Percentiles rank a stretch among this genome's conserved stretches.
Evolutionary conservation across 2,329 filamentous ascomycete species (phyloP).

Genomic region (Annulohypoxylon truncatum): DNA sequence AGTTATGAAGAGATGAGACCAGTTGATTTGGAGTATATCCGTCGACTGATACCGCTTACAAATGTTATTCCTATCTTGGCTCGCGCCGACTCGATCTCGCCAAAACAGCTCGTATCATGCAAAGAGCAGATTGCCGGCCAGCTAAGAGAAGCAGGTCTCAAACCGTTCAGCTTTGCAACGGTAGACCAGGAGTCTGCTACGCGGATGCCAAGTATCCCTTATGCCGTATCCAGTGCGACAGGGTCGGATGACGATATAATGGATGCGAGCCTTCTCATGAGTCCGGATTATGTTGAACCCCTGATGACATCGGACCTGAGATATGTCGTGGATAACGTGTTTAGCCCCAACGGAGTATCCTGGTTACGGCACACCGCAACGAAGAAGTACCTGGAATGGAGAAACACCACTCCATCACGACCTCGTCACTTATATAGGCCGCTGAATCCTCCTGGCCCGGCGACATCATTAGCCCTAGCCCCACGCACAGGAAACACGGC

Average conservation of each 20-base stretch:
- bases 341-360: constrained; percentile 80
- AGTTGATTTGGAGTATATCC: constrained; percentile 78
- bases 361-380: constrained; percentile 87
- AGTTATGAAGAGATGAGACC: constrained; percentile 62
- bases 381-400: constrained; percentile 82
- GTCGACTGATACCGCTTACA: constrained; percentile 75
- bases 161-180: constrained; percentile 74
- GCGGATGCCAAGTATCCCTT: constrained; percentile 62
- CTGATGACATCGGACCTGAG: constrained; percentile 79
- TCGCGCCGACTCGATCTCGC: constrained; percentile 76
- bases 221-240: constrained; percentile 80
- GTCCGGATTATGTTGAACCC: constrained; percentile 86
- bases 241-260: constrained; percentile 82
- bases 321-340: constrained; percentile 76
- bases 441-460: constrained; percentile 40
- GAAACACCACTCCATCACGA: constrained; percentile 51
- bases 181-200: constrained; percentile 43
- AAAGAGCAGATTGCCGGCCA: constrained; percentile 70
- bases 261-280: constrained; percentile 95
- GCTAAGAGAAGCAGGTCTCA: constrained; percentile 68
- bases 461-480: constrained; percentile 19
- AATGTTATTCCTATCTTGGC: constrained; percentile 88
- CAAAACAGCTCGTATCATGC: constrained; percentile 65
- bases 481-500: constrained; percentile 32
- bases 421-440: constrained; percentile 54